Conservation (phyloP, 305 asterid species). For the Vinca major region DNA sequence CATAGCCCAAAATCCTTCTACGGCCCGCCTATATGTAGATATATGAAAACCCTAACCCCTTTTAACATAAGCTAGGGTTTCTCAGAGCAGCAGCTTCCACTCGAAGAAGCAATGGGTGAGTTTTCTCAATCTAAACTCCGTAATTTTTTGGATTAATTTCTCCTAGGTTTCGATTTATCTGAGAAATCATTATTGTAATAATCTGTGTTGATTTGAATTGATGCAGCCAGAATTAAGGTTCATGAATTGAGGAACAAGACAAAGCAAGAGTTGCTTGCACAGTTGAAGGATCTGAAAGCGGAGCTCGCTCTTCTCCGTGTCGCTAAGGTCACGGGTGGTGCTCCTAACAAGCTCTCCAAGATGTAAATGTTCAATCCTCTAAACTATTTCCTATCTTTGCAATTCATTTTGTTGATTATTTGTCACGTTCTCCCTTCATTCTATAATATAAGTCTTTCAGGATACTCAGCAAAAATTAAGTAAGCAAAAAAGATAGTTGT, state of each 20-base stretch:
- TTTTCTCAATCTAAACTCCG: not conserved
- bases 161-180: not conserved
- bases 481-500: too few relatives aligned
- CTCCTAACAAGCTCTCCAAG: constrained; percentile 31
- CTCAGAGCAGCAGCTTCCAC: not conserved
- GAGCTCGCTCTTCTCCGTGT: constrained; percentile 30
- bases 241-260: constrained; percentile 25
- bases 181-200: not conserved
- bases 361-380: constrained; percentile 4
- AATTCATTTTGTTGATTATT: not conserved
- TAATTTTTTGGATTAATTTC: not conserved
- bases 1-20: too few relatives aligned
- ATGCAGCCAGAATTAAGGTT: constrained; percentile 27
- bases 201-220: not conserved
- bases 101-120: constrained; percentile 9
- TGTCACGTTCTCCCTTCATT: too few relatives aligned
- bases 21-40: too few relatives aligned
- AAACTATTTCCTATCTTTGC: not conserved
- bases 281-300: constrained; percentile 26
- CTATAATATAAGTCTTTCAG: too few relatives aligned
- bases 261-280: constrained; percentile 21
- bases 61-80: not conserved
- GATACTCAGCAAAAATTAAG: not conserved
- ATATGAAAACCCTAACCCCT: not conserved
- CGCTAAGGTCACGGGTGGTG: constrained; percentile 30